phyloP scores from a whole-genome alignment of 2,329 filamentous ascomycete genomes.

The Didymella keratinophila region DNA sequence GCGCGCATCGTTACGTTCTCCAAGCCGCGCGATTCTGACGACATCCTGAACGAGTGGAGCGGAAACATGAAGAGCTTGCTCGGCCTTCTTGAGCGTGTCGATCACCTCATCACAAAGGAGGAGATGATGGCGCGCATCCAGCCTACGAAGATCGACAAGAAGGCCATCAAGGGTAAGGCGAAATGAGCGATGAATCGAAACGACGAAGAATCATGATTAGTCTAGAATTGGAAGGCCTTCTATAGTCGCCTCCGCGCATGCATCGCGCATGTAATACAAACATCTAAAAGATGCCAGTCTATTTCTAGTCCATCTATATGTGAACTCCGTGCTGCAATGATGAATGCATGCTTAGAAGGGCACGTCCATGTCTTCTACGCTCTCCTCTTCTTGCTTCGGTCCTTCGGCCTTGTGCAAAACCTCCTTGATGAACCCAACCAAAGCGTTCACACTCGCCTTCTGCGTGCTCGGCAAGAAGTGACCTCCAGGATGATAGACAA shows the following conservation, averaged over 20 bases:
- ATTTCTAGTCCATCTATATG: constrained; percentile 17
- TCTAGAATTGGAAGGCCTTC: constrained; percentile 43
- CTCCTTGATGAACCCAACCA: constrained; percentile 74
- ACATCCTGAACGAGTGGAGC: constrained; percentile 98
- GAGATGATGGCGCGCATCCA: constrained; percentile 99
- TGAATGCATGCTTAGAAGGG: constrained; percentile 62
- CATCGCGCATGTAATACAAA: constrained; percentile 50
- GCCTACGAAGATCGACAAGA: constrained; percentile 62
- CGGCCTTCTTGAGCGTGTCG: constrained; percentile 86
- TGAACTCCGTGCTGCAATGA: constrained; percentile 28
- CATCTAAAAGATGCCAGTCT: constrained; percentile 26
- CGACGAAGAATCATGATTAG: constrained; percentile 36
- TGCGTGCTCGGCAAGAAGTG: constrained; percentile 84
- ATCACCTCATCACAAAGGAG: constrained; percentile 98
- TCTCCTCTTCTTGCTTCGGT: constrained; percentile 59
- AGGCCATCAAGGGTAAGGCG: constrained; percentile 48
- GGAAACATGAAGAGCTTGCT: constrained; percentile 95
- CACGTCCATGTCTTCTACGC: constrained; percentile 72
- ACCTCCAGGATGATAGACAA: constrained; percentile 82
- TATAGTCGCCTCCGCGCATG: constrained; percentile 40
- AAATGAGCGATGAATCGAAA: constrained; percentile 28
- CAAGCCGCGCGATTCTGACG: constrained; percentile 92
- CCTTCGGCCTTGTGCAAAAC: constrained; percentile 53
- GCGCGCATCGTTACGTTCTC: constrained; percentile 93
- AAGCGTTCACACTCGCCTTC: constrained; percentile 79